Evolutionary conservation across 225 moss, liverwort and hornwort genomes (phyloP).

Genomic region (Marchantia paleacea): DNA sequence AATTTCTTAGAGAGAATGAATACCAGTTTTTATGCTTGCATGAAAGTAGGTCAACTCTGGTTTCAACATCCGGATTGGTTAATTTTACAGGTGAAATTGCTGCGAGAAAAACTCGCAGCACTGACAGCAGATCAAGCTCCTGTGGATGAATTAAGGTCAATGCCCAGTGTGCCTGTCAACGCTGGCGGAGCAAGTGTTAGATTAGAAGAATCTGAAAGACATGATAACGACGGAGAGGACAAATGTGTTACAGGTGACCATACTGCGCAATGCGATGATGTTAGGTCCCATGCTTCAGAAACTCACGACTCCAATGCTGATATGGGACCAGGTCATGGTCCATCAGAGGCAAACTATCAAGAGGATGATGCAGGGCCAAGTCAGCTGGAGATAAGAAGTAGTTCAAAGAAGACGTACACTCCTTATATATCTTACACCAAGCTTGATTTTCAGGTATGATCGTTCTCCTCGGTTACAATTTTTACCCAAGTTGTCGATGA

Average conservation of each 20-base stretch:
- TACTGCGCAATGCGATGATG: neutral
- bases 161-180: neutral
- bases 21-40: neutral
- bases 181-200: slow-evolving; percentile 3
- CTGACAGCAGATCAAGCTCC: slow-evolving; percentile 21
- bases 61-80: neutral
- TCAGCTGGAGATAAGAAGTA: slow-evolving; percentile 37
- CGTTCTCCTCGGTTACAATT: too few species aligned
- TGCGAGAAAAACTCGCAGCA: slow-evolving; percentile 33
- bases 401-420: slow-evolving; percentile 71
- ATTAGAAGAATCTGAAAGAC: neutral
- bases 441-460: slow-evolving; percentile 73
- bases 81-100: slow-evolving; percentile 32
- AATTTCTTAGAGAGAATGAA: too few species aligned
- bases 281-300: neutral
- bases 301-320: neutral
- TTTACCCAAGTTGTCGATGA: too few species aligned
- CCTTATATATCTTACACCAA: slow-evolving; percentile 86
- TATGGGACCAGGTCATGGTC: neutral
- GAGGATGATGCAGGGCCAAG: neutral
- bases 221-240: neutral
- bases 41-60: neutral
- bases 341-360: neutral
- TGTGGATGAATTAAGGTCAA: neutral
- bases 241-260: neutral